Percentiles rank a stretch among this genome's conserved stretches.
phyloP scores from a whole-genome alignment of 1,139 yeast species.

The Diutina sp. region DNA sequence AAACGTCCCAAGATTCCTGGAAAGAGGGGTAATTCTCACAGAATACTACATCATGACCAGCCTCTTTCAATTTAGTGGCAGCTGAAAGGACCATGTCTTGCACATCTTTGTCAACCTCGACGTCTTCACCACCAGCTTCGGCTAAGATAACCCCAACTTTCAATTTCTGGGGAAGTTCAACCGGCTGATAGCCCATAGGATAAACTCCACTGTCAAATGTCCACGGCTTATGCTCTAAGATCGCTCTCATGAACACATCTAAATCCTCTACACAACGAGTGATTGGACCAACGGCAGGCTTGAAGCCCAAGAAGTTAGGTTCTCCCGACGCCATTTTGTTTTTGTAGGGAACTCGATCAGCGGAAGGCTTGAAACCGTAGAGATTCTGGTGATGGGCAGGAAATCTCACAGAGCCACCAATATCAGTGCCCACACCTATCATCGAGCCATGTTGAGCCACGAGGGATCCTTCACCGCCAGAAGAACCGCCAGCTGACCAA shows the following conservation, averaged over 20 bases:
- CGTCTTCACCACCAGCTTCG: neutral
- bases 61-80: neutral
- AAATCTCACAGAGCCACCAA: constrained; percentile 45
- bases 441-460: constrained; percentile 34
- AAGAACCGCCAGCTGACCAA: constrained; percentile 42
- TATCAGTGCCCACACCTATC: constrained; percentile 33
- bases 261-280: neutral
- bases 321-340: constrained; percentile 8
- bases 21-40: neutral
- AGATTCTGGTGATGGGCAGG: constrained; percentile 34
- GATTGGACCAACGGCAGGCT: neutral
- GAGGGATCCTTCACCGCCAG: constrained; percentile 55
- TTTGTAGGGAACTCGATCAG: constrained; percentile 38
- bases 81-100: neutral
- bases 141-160: neutral
- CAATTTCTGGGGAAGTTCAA: neutral
- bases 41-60: neutral
- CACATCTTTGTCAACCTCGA: neutral
- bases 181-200: neutral
- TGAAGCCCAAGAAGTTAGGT: neutral
- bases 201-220: neutral
- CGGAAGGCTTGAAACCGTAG: constrained; percentile 33
- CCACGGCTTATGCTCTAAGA: neutral
- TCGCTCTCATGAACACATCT: neutral
- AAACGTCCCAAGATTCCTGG: neutral